These are phyloP conservation scores for Colletotrichum sp. DNA, from an alignment of 2,329 filamentous ascomycete species.

Conservation along the genomic window DNA sequence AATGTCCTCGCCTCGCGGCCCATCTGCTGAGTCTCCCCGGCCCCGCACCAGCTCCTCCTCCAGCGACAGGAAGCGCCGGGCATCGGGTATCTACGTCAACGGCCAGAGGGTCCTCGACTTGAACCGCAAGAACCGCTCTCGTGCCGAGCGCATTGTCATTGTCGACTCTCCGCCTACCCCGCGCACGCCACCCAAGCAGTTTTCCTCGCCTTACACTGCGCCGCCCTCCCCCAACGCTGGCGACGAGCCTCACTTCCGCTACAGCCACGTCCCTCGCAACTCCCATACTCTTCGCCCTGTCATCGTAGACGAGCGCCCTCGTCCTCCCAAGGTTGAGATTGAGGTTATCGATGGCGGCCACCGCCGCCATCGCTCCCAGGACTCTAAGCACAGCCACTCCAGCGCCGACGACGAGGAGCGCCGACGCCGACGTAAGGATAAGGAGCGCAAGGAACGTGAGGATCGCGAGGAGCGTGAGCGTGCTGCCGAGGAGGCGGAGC, in stretches of 20 bases:
- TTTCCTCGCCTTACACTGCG: conserved; percentile 42
- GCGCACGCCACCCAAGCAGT: conserved; percentile 50
- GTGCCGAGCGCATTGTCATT: conserved; percentile 49
- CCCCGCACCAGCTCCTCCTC: conserved; percentile 36
- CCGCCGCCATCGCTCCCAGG: conserved; percentile 38
- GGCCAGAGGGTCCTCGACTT: conserved; percentile 39
- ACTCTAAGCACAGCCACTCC: conserved; percentile 37
- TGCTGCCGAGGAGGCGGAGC: conserved; percentile 29
- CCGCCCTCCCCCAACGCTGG: conserved; percentile 35
- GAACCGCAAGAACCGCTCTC: conserved; percentile 35
- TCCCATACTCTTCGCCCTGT: conserved; percentile 34
- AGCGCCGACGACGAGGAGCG: conserved; percentile 31
- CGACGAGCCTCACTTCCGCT: conserved; percentile 24
- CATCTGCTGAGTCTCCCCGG: conserved; percentile 40
- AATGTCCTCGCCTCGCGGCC: conserved; percentile 33
- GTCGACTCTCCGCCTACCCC: conserved; percentile 50
- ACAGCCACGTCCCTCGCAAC: conserved; percentile 22
- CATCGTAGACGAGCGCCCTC: conserved; percentile 42
- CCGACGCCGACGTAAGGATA: conserved; percentile 26
- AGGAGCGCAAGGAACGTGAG: conserved; percentile 25
- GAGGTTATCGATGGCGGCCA: conserved; percentile 38
- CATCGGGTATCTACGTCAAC: conserved; percentile 42
- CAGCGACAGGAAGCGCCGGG: conserved; percentile 32
- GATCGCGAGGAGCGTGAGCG: conserved; percentile 30
- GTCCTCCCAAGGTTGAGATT: conserved; percentile 35